Conservation (phyloP, 2,329 filamentous ascomycete species). For the Monilinia fructicola region DNA sequence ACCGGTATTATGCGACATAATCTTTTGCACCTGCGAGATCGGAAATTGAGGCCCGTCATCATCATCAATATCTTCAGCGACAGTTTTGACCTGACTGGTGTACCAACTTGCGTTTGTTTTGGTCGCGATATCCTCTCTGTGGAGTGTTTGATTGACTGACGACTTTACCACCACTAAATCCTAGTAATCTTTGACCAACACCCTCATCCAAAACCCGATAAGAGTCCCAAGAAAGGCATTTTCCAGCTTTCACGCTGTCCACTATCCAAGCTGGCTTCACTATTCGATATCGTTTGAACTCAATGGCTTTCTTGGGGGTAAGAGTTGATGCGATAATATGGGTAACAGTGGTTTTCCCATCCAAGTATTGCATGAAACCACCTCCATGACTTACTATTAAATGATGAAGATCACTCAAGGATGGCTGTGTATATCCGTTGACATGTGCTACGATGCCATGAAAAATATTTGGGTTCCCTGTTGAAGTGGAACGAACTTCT, state of each 20-base stretch:
- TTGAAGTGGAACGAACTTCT: constrained; percentile 67
- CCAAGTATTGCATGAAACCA: constrained; percentile 89
- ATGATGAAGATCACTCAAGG: constrained; percentile 81
- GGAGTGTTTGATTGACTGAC: constrained; percentile 64
- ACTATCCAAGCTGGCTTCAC: constrained; percentile 94
- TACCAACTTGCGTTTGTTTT: constrained; percentile 82
- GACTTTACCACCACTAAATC: constrained; percentile 60
- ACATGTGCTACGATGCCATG: constrained; percentile 87
- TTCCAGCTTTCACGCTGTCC: constrained; percentile 81
- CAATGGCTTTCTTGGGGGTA: constrained; percentile 88
- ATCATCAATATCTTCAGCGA: constrained; percentile 45
- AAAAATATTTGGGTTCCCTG: constrained; percentile 80
- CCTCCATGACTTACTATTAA: constrained; percentile 93
- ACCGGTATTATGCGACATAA: constrained; percentile 25
- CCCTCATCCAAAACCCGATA: constrained; percentile 87
- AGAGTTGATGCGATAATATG: constrained; percentile 91
- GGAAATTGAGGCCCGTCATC: constrained; percentile 43
- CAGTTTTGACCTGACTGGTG: constrained; percentile 62
- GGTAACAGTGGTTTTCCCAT: constrained; percentile 91
- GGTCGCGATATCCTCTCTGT: constrained; percentile 70
- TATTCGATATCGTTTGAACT: constrained; percentile 84
- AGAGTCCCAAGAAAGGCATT: constrained; percentile 78
- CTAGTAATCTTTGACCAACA: constrained; percentile 74
- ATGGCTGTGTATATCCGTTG: constrained; percentile 94
- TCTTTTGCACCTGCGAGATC: constrained; percentile 28